Base-by-base conservation (phyloP, 2,329 filamentous ascomycete species). In the Neonectria hederae region DNA sequence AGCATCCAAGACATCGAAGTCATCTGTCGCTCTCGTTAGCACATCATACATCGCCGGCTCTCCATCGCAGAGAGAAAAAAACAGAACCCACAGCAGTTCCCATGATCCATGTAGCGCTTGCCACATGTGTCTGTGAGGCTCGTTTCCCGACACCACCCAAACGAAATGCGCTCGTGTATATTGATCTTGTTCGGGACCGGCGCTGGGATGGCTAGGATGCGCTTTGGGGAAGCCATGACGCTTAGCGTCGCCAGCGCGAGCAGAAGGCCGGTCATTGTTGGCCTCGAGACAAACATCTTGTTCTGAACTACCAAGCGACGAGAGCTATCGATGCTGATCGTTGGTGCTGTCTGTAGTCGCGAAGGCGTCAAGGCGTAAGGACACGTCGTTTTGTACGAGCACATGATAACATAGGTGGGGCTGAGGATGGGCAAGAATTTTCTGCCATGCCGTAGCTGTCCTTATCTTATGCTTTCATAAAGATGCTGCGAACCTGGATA, bases 31-130 rank as follows among this genome's bases (percentile, higher is more conserved):
- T 6, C 5, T 11, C 10, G 2, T 46, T 5, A 26, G 19, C 28
- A 54, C n/a, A 30, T 22, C 21, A 5, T 14, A 42, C 1, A 11
- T 11, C 8, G 38, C 10, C n/a, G n/a, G n/a, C 38, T 42, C n/a
- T 22, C n/a, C 8, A 6, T 48, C 19, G 13, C 2, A 19, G 9
- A 19, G 13, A 17, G 26, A 21, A 22, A 11, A 1, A 30, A 10
- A 35, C 6, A 28, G n/a, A 11, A 57, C 66, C 59, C 48, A 65
- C 66, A 69, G 52, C 66, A 69, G 11, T 46, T 38, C 1, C 19
- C 66, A 21, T 69, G 61, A 9, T 63, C 54, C n/a, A 69, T 26
- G 2, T 46, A 4, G 2, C 38, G n/a, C 10, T 43, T 24, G 10
- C 17, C 30, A 14, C 66, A 69, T 9, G 54, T 56, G 13, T 48